phyloP scores from a whole-genome alignment of 1,139 yeast species.

The Suhomyces taliae region DNA sequence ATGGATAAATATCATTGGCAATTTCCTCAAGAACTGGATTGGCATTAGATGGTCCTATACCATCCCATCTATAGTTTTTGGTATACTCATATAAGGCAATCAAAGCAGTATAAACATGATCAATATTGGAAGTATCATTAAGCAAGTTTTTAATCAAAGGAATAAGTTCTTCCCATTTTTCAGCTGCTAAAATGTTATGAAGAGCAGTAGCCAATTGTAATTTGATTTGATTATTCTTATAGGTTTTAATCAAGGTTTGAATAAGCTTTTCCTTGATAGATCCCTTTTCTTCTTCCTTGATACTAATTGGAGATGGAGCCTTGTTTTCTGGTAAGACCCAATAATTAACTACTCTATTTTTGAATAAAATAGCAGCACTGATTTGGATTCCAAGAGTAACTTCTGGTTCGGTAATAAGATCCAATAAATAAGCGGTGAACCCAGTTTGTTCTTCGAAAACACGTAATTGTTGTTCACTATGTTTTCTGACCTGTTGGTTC shows the following conservation, averaged over 20 bases:
- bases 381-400: constrained; percentile 52
- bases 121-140: constrained; percentile 43
- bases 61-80: constrained; percentile 57
- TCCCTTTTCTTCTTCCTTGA: constrained; percentile 50
- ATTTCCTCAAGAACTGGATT: constrained; percentile 51
- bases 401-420: constrained; percentile 48
- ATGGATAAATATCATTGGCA: constrained; percentile 52
- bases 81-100: constrained; percentile 56
- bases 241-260: constrained; percentile 41
- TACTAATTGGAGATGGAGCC: constrained; percentile 26
- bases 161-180: constrained; percentile 48
- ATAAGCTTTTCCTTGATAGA: constrained; percentile 53
- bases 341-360: constrained; percentile 57
- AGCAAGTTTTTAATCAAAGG: constrained; percentile 42
- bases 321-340: constrained; percentile 54
- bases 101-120: constrained; percentile 59
- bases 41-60: constrained; percentile 42
- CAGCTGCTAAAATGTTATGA: constrained; percentile 41
- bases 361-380: constrained; percentile 67
- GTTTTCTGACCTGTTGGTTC: constrained; percentile 36
- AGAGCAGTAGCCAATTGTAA: constrained; percentile 46
- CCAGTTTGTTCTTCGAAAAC: constrained; percentile 51
- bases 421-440: constrained; percentile 57
- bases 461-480: constrained; percentile 42
- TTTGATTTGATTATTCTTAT: constrained; percentile 34